Conservation (phyloP, 164 flowering plant species). For the Vitis rupestris region DNA sequence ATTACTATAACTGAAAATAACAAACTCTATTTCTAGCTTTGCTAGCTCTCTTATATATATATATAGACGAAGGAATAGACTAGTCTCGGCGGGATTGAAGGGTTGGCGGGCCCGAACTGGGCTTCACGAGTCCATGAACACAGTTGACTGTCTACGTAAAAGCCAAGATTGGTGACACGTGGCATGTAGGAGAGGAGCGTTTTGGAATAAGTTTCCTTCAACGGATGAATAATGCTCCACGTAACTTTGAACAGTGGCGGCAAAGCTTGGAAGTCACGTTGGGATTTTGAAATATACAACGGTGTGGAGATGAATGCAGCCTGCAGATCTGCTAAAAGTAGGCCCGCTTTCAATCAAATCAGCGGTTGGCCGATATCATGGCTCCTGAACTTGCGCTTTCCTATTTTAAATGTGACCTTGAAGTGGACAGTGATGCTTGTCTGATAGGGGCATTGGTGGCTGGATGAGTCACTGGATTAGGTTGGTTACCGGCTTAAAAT, state of each 20-base stretch:
- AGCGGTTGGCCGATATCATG: background rate
- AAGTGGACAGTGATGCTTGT: too few species aligned
- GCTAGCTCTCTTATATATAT: background rate
- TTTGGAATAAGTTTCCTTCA: background rate
- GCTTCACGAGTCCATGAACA: background rate
- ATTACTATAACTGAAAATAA: background rate
- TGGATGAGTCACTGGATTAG: too few species aligned
- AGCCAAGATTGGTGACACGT: background rate
- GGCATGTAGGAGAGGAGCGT: background rate
- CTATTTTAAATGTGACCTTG: too few species aligned
- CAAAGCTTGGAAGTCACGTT: too few species aligned
- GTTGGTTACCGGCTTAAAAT: too few species aligned
- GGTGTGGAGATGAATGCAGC: too few species aligned
- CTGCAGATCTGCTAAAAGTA: too few species aligned
- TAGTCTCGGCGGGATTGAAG: slow-evolving; percentile 26
- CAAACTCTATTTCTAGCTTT: background rate
- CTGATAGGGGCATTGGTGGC: too few species aligned
- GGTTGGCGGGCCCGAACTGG: slow-evolving; percentile 10
- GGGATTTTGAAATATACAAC: too few species aligned
- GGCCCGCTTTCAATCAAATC: background rate
- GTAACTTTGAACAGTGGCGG: too few species aligned
- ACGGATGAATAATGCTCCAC: too few species aligned
- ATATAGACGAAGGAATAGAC: background rate
- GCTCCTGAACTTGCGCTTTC: too few species aligned
- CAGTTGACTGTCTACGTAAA: slow-evolving; percentile 3